Evolutionary conservation across 441 rosid genomes (phyloP).

Genomic region (Francoa sonchifolia): DNA sequence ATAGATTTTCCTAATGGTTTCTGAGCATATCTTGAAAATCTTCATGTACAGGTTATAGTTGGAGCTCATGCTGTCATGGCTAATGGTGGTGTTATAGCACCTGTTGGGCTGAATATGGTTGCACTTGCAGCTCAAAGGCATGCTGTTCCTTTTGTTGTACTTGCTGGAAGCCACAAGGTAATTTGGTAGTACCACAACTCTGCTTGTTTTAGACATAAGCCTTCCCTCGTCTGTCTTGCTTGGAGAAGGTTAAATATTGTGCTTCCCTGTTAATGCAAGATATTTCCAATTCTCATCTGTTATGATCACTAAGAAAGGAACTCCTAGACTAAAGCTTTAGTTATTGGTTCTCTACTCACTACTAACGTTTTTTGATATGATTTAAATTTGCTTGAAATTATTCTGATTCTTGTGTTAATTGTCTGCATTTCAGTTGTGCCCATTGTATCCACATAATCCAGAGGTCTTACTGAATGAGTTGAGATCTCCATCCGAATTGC

Average conservation of each 20-base stretch:
- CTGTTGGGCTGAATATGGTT: conserved; percentile 95
- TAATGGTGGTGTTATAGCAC: conserved; percentile 93
- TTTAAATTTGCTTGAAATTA: too few relatives aligned
- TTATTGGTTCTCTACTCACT: too few relatives aligned
- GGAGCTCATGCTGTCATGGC: conserved; percentile 99
- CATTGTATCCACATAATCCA: conserved; percentile 91
- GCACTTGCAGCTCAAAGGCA: conserved; percentile 98
- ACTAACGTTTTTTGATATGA: too few relatives aligned
- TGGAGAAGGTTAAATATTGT: too few relatives aligned
- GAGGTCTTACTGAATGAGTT: conserved; percentile 85
- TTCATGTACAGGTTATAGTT: conserved; percentile 61
- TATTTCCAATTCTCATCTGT: too few relatives aligned
- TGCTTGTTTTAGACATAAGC: conserved; percentile 2
- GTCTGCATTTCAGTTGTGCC: conserved; percentile 57
- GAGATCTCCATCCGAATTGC: conserved; percentile 89
- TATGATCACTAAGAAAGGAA: too few relatives aligned
- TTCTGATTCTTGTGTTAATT: conserved; percentile 4
- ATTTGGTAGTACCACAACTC: conserved; percentile 1
- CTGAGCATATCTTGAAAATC: conserved; percentile 16
- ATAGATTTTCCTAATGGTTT: too few relatives aligned
- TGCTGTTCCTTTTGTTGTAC: conserved; percentile 96
- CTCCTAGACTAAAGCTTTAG: too few relatives aligned
- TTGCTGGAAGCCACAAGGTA: conserved; percentile 98
- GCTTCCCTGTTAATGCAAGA: too few relatives aligned
- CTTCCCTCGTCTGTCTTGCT: too few relatives aligned